Evolutionary conservation across 1,139 yeast species (phyloP).

Genomic region (Saccharomyces hybrid): DNA sequence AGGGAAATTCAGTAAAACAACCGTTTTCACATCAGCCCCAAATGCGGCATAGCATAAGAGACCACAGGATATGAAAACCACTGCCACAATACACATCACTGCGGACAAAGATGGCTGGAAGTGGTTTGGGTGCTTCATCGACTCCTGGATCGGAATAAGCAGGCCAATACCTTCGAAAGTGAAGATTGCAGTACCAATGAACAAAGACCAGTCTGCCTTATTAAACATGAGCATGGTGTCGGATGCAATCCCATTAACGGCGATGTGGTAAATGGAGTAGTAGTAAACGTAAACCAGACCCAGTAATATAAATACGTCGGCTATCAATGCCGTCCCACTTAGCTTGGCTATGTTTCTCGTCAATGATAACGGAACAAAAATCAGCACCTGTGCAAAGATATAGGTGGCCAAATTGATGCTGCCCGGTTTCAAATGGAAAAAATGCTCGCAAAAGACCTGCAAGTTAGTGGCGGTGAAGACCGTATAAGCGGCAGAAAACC

Average conservation of each 20-base stretch:
- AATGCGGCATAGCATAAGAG: slow-evolving; percentile 75
- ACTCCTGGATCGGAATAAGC: slow-evolving; percentile 88
- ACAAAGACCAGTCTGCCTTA: slow-evolving; percentile 63
- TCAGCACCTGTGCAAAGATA: slow-evolving; percentile 56
- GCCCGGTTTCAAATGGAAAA: slow-evolving; percentile 15
- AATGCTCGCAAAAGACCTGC: slow-evolving; percentile 45
- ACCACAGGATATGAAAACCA: slow-evolving; percentile 72
- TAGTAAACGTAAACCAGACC: slow-evolving; percentile 76
- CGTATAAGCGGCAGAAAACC: slow-evolving; percentile 89
- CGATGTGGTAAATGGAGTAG: slow-evolving; percentile 53
- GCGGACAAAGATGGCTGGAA: slow-evolving; percentile 62
- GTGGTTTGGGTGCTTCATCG: slow-evolving; percentile 76
- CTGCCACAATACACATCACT: slow-evolving; percentile 70
- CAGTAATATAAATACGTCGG: slow-evolving; percentile 77
- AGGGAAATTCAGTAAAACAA: slow-evolving; percentile 80
- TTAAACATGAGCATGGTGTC: slow-evolving; percentile 49
- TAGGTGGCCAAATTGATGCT: slow-evolving; percentile 19
- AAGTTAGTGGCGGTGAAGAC: slow-evolving; percentile 88
- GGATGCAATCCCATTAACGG: slow-evolving; percentile 49
- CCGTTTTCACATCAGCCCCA: slow-evolving; percentile 77
- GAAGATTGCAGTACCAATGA: slow-evolving; percentile 92
- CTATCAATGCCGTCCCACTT: slow-evolving; percentile 79
- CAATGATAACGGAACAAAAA: slow-evolving; percentile 75
- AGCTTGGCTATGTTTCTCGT: slow-evolving; percentile 83
- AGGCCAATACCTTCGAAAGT: slow-evolving; percentile 95